Conservation (phyloP, 2,329 filamentous ascomycete genomes). For the Pyricularia sp. region DNA sequence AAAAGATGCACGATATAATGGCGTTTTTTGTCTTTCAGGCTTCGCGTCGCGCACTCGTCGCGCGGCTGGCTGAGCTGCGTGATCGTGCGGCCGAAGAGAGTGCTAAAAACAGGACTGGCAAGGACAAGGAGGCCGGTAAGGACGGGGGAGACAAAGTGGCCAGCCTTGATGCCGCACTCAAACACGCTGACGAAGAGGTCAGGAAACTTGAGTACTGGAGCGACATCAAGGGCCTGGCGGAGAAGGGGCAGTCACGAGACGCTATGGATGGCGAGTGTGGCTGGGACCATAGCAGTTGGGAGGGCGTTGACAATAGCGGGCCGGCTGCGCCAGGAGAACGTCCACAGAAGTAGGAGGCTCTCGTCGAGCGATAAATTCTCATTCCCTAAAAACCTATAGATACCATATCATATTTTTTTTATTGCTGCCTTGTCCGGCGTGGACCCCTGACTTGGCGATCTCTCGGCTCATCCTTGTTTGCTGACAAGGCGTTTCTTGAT, state of each 20-base stretch:
- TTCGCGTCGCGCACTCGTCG: conserved; percentile 68
- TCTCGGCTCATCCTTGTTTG: neutral
- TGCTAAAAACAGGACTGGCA: conserved; percentile 2
- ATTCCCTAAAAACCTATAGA: neutral
- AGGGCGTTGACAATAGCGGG: conserved; percentile 45
- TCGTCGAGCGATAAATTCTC: neutral
- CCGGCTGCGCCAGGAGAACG: conserved; percentile 24
- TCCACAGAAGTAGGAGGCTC: neutral
- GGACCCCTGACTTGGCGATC: neutral
- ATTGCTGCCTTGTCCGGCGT: neutral
- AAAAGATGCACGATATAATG: conserved; percentile 80
- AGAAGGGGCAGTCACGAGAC: conserved; percentile 34
- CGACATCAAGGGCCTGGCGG: conserved; percentile 63
- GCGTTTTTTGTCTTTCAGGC: conserved; percentile 80
- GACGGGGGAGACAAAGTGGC: conserved; percentile 6
- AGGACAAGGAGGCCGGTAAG: conserved; percentile 22
- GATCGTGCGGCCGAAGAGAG: conserved; percentile 41
- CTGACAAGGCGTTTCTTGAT: too few relatives aligned
- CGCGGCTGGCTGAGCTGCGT: conserved; percentile 56
- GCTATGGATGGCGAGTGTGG: conserved; percentile 32
- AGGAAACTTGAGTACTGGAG: conserved; percentile 80
- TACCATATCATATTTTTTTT: neutral
- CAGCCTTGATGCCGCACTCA: conserved; percentile 64
- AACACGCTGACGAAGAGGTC: conserved; percentile 72
- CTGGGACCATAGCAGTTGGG: conserved; percentile 33